A percentile compares a stretch with the other conserved stretches of the same genome.
Evolutionary conservation across 2,329 filamentous ascomycete species (phyloP).

Genomic region (Beauveria asiatica): DNA sequence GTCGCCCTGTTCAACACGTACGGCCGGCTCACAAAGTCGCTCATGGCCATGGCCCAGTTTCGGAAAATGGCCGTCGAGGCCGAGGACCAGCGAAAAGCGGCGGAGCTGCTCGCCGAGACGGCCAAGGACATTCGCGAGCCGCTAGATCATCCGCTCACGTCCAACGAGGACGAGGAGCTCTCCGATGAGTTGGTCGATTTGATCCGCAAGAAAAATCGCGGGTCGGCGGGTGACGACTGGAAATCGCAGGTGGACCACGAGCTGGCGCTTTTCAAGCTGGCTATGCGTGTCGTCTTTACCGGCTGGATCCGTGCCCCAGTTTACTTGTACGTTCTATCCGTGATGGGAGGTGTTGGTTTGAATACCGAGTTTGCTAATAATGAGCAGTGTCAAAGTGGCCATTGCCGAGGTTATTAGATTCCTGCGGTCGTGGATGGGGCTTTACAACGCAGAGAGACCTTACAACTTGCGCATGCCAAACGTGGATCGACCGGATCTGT

Average conservation of each 20-base stretch:
- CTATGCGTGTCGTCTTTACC: not conserved
- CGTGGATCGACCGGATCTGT: conserved; percentile 6
- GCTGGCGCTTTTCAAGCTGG: not conserved
- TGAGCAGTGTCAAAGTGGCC: not conserved
- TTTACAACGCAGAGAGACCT: not conserved
- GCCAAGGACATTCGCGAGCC: conserved; percentile 17
- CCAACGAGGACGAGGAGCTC: conserved; percentile 23
- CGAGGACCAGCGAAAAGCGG: conserved; percentile 22
- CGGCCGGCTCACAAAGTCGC: conserved; percentile 72
- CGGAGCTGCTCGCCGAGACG: conserved; percentile 20
- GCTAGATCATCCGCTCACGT: conserved; percentile 14
- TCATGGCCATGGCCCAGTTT: conserved; percentile 70
- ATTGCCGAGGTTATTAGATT: not conserved
- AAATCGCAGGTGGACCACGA: conserved; percentile 4
- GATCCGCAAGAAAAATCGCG: conserved; percentile 4
- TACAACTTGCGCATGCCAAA: conserved; percentile 4
- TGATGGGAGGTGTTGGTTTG: not conserved
- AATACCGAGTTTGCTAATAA: not conserved
- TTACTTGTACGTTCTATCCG: not conserved
- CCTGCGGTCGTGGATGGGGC: conserved; percentile 6
- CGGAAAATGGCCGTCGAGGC: conserved; percentile 37
- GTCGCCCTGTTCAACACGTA: conserved; percentile 94
- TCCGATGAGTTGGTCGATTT: conserved; percentile 9
- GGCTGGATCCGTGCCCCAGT: conserved; percentile 4
- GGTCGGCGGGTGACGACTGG: not conserved